Evolutionary conservation across 2,329 filamentous ascomycete genomes (phyloP).

Genomic region (Alternaria sp.): DNA sequence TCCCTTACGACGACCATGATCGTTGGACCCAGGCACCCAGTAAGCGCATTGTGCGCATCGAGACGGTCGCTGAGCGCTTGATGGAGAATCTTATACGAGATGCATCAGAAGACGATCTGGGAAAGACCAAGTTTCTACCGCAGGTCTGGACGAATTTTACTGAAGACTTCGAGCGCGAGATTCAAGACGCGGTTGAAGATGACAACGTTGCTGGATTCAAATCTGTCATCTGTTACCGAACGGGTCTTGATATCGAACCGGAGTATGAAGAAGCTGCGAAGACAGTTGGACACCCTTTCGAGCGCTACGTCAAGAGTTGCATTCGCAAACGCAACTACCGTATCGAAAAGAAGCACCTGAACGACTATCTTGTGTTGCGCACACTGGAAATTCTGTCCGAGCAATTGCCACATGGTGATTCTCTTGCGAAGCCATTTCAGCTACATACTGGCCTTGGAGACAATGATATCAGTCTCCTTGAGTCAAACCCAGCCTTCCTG

Average conservation of each 20-base stretch:
- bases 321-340: conserved; percentile 54
- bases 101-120: conserved; percentile 45
- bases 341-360: conserved; percentile 69
- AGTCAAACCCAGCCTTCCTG: conserved; percentile 76
- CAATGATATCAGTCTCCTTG: conserved; percentile 73
- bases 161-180: conserved; percentile 58
- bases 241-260: conserved; percentile 66
- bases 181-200: conserved; percentile 67
- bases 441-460: conserved; percentile 86
- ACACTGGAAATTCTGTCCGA: conserved; percentile 65
- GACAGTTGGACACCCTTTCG: conserved; percentile 47
- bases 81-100: conserved; percentile 59
- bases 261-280: conserved; percentile 49
- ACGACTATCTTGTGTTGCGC: conserved; percentile 71
- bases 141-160: conserved; percentile 55
- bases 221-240: conserved; percentile 81
- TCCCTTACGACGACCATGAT: conserved; percentile 65
- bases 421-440: conserved; percentile 73
- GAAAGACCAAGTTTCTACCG: conserved; percentile 40
- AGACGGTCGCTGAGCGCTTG: conserved; percentile 71
- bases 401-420: conserved; percentile 38
- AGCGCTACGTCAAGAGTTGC: conserved; percentile 50
- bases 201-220: conserved; percentile 80
- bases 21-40: conserved; percentile 68
- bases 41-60: conserved; percentile 79